These are phyloP conservation scores for Trichoderma sp. DNA, from an alignment of 2,329 filamentous ascomycete genomes.

Conservation along the genomic window DNA sequence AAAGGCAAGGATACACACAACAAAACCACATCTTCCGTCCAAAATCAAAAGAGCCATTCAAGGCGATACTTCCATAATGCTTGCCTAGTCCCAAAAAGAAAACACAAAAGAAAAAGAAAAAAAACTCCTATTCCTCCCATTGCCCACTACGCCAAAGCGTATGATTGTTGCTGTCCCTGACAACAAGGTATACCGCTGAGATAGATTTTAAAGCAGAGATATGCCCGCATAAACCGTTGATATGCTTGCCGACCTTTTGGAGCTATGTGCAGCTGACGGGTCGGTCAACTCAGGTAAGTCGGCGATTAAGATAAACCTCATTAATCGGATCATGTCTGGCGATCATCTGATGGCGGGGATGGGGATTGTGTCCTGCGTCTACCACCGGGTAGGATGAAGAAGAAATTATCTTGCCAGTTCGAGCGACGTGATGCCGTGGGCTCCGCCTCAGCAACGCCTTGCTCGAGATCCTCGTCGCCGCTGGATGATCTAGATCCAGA, in stretches of 20 bases:
- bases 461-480: constrained; percentile 43
- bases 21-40: not conserved
- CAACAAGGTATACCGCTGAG: not conserved
- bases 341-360: constrained; percentile 25
- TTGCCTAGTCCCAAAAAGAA: constrained; percentile 1
- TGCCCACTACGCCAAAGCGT: constrained; percentile 1
- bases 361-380: constrained; percentile 25
- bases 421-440: constrained; percentile 24
- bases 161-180: not conserved
- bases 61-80: not conserved
- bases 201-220: not conserved
- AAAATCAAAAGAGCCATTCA: not conserved
- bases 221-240: not conserved
- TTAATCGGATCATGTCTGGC: not conserved
- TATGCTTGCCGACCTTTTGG: not conserved
- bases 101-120: not conserved
- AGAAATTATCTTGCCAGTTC: constrained; percentile 37
- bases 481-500: constrained; percentile 33
- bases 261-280: not conserved
- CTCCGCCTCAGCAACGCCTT: constrained; percentile 36
- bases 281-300: not conserved
- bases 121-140: not conserved
- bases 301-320: not conserved
- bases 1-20: not conserved
- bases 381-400: constrained; percentile 37